Percentiles rank a stretch among this genome's conserved stretches.
These are phyloP conservation scores for Cladosporium sp. DNA, from an alignment of 2,329 filamentous ascomycete species.

Conservation along the genomic window DNA sequence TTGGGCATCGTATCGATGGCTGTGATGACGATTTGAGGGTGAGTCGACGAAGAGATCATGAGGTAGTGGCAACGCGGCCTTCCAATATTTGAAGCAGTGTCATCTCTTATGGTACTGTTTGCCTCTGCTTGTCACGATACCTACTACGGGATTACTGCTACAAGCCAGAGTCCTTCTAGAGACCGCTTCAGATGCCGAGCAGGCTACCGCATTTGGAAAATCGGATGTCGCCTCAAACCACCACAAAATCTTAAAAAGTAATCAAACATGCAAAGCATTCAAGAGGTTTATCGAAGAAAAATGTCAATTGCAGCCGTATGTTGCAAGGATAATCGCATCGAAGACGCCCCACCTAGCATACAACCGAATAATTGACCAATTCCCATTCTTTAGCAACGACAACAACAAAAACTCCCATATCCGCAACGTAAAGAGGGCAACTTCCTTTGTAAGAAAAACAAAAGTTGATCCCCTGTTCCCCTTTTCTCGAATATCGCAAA, in stretches of 20 bases:
- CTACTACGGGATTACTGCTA: not conserved
- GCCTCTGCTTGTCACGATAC: not conserved
- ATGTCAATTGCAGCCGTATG: slow-evolving; percentile 17
- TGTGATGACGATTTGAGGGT: not conserved
- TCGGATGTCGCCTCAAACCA: not conserved
- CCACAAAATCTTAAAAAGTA: not conserved
- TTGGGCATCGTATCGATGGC: not conserved
- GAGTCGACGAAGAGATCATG: not conserved
- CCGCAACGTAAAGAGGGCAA: slow-evolving; percentile 1
- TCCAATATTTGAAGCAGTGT: not conserved
- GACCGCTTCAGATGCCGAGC: not conserved
- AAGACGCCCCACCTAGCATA: slow-evolving; percentile 18
- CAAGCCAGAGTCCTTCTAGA: not conserved
- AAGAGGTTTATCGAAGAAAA: slow-evolving; percentile 5
- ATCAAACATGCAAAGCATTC: not conserved
- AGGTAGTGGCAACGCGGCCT: not conserved
- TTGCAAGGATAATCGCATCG: slow-evolving; percentile 20
- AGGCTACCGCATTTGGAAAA: not conserved
- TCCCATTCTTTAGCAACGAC: slow-evolving; percentile 16
- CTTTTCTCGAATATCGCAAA: slow-evolving; percentile 8
- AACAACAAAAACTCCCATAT: slow-evolving; percentile 14
- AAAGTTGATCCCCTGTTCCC: not conserved
- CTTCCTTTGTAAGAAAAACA: not conserved
- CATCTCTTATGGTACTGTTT: not conserved
- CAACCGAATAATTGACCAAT: slow-evolving; percentile 14